Percentiles rank a stretch among this genome's conserved stretches.
Evolutionary conservation across 495 filamentous ascomycete species (phyloP).

Genomic region (Immersiella caudata): DNA sequence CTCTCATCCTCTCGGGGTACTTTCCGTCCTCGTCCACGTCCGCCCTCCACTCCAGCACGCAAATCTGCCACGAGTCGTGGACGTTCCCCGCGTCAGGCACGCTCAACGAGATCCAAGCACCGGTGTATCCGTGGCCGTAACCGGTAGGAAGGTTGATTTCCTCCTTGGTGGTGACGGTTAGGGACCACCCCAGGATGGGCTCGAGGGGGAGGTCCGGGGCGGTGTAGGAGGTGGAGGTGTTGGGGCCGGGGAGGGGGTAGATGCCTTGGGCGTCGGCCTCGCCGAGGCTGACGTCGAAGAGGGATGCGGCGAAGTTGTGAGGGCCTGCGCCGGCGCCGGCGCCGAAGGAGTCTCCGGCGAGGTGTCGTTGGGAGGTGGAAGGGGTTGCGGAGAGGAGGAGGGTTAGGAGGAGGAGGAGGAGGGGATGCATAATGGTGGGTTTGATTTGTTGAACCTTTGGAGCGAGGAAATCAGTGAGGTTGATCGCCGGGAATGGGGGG

Average conservation of each 20-base stretch:
- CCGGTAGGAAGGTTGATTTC: background rate
- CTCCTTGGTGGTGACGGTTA: background rate
- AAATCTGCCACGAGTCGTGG: background rate
- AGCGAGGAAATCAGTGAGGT: too few relatives aligned
- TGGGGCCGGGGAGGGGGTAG: background rate
- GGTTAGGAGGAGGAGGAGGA: too few relatives aligned
- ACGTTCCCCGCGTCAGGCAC: background rate
- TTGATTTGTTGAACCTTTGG: too few relatives aligned
- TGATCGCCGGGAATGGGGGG: too few relatives aligned
- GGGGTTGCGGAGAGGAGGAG: too few relatives aligned
- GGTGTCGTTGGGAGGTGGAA: too few relatives aligned
- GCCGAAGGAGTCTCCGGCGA: background rate
- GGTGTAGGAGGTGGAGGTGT: background rate
- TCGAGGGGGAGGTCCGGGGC: background rate
- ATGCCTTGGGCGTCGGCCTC: background rate
- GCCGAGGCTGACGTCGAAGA: background rate
- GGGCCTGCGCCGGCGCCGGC: background rate
- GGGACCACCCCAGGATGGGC: background rate
- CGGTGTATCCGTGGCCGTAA: background rate
- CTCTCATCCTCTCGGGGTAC: background rate
- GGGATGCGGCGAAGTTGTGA: background rate
- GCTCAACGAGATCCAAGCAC: background rate
- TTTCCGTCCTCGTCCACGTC: background rate
- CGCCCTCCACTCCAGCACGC: background rate
- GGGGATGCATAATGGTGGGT: too few relatives aligned